Base-by-base conservation (phyloP, 2,329 filamentous ascomycete genomes). In the Colletotrichum sp. region DNA sequence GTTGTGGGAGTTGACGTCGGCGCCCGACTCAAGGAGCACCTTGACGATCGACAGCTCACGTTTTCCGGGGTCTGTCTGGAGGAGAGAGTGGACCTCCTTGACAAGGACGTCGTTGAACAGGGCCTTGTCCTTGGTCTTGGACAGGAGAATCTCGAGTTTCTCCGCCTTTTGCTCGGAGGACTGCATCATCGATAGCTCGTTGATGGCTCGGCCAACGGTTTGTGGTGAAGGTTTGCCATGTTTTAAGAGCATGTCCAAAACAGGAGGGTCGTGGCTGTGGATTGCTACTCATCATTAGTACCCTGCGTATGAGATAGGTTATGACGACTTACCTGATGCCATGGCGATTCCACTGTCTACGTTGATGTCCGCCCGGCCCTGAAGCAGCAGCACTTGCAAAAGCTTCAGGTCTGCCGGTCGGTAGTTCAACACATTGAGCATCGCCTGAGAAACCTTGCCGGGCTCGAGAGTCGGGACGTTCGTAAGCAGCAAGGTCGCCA, bases 351-450 rank as follows among this genome's bases (percentile, higher is more conserved):
- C 89, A 1, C 85, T 82, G 4, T 88, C 82, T 12, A 85, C 82
- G 75, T 92, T 92, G 71, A 91, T 82, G 73, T 92, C 89, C 4
- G 89, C 90, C 26, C 86, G 85, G 0, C 90, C 90, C 30, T 88
- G 84, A 30, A 89, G 85, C 4, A 92, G 80, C 4, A 92, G 82
- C 9, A 89, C 81, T 6, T 83, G 83, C 2, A 91, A 80, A 3
- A 92, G 84, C 15, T 86, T 84, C 79, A 89, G 85, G 70, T 93
- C 91, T 0, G 88, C 84, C 0, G 88, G 87, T 30, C 84, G 86
- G 60, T 86, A 83, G 13, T 84, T 82, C 22, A 92, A 78, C 0
- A 86, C 83, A 16, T 83, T 80, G 7, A 86, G 81, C 30, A 92
- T 79, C 6, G 88, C 87, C 8, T 81, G 79, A 4, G 86, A 85